phyloP scores from a whole-genome alignment of 495 filamentous ascomycete genomes.

The Chaetomium cochliodes region DNA sequence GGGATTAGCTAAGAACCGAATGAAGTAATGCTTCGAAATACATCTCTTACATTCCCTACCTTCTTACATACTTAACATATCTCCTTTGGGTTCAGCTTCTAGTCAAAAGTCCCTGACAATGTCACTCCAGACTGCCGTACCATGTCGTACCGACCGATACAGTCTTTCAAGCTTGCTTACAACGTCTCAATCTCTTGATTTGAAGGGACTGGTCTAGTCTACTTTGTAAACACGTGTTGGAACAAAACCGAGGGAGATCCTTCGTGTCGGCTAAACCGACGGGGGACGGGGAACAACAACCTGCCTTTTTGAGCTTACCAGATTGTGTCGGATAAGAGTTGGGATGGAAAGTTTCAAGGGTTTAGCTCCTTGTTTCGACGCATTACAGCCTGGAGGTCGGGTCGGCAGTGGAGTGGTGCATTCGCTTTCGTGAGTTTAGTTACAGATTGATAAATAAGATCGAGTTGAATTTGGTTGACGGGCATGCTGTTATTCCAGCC shows the following conservation, averaged over 20 bases:
- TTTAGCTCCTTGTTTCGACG: conserved; percentile 9
- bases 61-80: too few species aligned
- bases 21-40: too few species aligned
- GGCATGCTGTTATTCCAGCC: background rate
- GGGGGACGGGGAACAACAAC: background rate
- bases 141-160: too few species aligned
- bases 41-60: too few species aligned
- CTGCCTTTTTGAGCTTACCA: background rate
- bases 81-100: too few species aligned
- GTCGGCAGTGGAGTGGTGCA: background rate
- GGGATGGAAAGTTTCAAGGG: conserved; percentile 6
- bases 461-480: background rate
- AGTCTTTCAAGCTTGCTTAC: too few species aligned
- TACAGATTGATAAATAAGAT: background rate
- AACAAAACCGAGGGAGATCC: background rate
- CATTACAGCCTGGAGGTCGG: background rate
- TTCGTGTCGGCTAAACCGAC: background rate
- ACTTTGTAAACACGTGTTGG: background rate
- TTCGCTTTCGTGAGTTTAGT: background rate
- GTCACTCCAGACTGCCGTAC: too few species aligned
- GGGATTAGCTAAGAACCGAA: too few species aligned
- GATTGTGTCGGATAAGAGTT: background rate
- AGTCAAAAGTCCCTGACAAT: too few species aligned
- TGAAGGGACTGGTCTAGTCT: too few species aligned
- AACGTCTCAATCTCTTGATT: too few species aligned